phyloP scores from a whole-genome alignment of 495 filamentous ascomycete species.

The Melanomma pulvis-pyrius region DNA sequence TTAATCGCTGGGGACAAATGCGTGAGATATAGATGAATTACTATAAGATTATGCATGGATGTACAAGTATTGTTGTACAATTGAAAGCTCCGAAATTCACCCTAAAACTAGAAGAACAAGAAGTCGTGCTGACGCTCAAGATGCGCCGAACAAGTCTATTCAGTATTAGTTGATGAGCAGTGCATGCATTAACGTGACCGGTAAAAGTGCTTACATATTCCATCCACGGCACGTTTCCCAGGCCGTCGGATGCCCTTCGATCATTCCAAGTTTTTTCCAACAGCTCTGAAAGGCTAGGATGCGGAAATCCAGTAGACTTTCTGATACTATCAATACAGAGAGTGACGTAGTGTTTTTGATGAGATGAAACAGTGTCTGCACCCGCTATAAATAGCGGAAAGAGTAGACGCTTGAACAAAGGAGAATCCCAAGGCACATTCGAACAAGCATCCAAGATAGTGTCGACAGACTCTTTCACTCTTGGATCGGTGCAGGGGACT shows the following conservation, averaged over 20 bases:
- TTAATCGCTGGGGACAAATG: too few species aligned
- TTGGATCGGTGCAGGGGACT: constrained; percentile 6
- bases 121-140: constrained; percentile 6
- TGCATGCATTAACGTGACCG: not conserved
- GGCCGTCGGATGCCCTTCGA: constrained; percentile 1
- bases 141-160: constrained; percentile 5
- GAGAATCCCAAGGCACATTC: not conserved
- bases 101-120: constrained; percentile 2
- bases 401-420: constrained; percentile 10
- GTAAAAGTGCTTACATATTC: constrained; percentile 13
- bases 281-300: constrained; percentile 1
- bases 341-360: constrained; percentile 9
- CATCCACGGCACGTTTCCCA: constrained; percentile 3
- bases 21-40: too few species aligned
- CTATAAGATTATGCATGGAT: too few species aligned
- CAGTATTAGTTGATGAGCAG: not conserved
- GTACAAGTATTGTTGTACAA: not conserved
- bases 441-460: constrained; percentile 2
- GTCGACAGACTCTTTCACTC: not conserved
- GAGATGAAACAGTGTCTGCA: constrained; percentile 8
- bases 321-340: constrained; percentile 9
- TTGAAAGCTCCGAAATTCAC: not conserved
- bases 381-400: constrained; percentile 14
- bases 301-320: constrained; percentile 1
- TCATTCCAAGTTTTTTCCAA: constrained; percentile 8